Evolutionary conservation across 805 yeast species (phyloP), one percentile per base, ranked within the genome.

Genomic region (Candida hungchunana): DNA sequence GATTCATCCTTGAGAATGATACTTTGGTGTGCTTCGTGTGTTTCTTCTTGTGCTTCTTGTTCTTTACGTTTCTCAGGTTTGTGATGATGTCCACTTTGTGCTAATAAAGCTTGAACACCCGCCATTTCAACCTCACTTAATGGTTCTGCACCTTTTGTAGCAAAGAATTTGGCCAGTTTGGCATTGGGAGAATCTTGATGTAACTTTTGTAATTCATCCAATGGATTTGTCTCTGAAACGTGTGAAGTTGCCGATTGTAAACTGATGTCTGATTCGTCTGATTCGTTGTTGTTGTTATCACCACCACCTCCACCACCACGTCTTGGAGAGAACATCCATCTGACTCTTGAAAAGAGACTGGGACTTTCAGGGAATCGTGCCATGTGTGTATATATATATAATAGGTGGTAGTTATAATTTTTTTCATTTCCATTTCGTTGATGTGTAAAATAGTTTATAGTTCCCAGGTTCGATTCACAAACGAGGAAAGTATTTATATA

Each of bases 41-140:
- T 26, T 13, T 32, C 42, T 5, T 32, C 36, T 13, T 42, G 43
- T 7, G 31, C 40, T 1, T 40, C 48, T 4, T 32, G 16, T 27
- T 23, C 21, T 18, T 4, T 28, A 29, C n/a, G 23, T 32, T 21
- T 31, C 25, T 7, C 45, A 44, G 4, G 50, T 37, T 3, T 54
- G 28, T 31, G 57, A 55, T 32, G 53, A 48, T 2, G 60, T 37
- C 61, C 56, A 6, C 67, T 62, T 42, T 67, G 71, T 14, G 63
- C 62, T 40, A 73, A 64, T 13, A 84, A 58, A 6, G 88, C 73
- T 42, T 79, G 55, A 1, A 85, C 90, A n/a, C 94, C 94, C 58
- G 82, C 90, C 50, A 79, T 71, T 55, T 86, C 95, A 28, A 84
- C 66, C 17, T 79, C 86, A 11, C 79, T 67, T 42, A 86, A 64